Conservation (phyloP, 1,284 basidiomycete genomes). For the Boletus calvinii region DNA sequence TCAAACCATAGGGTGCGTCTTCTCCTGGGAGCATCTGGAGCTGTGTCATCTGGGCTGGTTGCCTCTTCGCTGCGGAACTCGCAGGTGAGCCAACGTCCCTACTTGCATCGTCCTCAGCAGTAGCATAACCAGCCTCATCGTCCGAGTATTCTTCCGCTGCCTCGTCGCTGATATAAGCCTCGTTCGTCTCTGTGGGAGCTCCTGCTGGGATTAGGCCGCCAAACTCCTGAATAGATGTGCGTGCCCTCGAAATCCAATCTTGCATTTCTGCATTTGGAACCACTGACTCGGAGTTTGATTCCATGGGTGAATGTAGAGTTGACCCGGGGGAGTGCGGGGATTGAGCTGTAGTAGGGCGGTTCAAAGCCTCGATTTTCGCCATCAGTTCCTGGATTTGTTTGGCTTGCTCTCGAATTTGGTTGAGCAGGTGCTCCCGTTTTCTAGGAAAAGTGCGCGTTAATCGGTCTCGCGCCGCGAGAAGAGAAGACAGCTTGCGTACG, state of each 20-base stretch:
- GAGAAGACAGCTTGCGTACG: conserved; percentile 45
- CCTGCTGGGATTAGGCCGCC: conserved; percentile 58
- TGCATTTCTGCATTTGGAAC: conserved; percentile 46
- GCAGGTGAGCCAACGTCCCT: conserved; percentile 27
- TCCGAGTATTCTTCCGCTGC: conserved; percentile 30
- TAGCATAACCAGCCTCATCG: conserved; percentile 39
- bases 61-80: conserved; percentile 30
- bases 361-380: conserved; percentile 52
- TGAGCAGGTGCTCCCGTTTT: conserved; percentile 74
- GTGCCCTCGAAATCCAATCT: conserved; percentile 72
- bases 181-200: conserved; percentile 40
- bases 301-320: conserved; percentile 23
- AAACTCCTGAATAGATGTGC: conserved; percentile 62
- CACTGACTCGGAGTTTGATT: conserved; percentile 29
- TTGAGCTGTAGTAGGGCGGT: conserved; percentile 23
- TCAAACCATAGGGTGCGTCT: conserved; percentile 67
- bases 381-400: conserved; percentile 67
- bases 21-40: conserved; percentile 57
- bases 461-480: not conserved
- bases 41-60: conserved; percentile 32
- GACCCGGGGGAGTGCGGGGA: conserved; percentile 34
- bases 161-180: conserved; percentile 31
- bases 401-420: conserved; percentile 69
- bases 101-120: conserved; percentile 30
- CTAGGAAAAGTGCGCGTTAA: conserved; percentile 32